Base-by-base conservation (phyloP, 495 filamentous ascomycete species). In the Talaromyces nanjingensis region DNA sequence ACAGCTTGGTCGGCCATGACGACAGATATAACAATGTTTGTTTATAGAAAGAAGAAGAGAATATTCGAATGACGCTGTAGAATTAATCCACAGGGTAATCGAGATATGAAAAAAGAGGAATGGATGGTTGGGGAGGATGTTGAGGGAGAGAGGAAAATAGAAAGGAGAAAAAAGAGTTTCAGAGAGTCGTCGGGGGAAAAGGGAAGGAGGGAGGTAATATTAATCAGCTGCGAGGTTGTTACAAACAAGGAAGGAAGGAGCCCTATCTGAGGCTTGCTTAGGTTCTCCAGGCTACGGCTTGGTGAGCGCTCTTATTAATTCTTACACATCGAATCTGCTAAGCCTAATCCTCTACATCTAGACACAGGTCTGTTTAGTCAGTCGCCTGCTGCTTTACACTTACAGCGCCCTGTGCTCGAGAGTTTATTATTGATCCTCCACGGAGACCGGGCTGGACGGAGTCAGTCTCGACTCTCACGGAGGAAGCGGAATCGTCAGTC, bases 1-100 rank as follows among this genome's bases (percentile, higher is more conserved):
- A 84, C 77, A 80, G 83, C 84, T 65, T 84, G 73, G 65, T 79
- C 77, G 63, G 77, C 71, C 79, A 82, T 83, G 64, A 69, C 77
- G 74, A 68, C 54, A 69, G 59, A 34, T 66, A 34, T 56, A 29
- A 37, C 31, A 14, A 60, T 25, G 56, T 11, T 34, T 60, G 33
- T 31, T 18, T 33, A 59, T 31, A 37, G 3, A 37, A 56, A 69
- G 6, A 60, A 47, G 47, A 55, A 20, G 57, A 60, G 16, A 60
- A 47, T 65, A 52, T 54, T 18, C 24, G 24, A 61, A 53, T 24
- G 24, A 9, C 24, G 16, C 34, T 53, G 65, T 59, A 20, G 56
- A 64, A 27, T 31, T 39, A 37, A 27, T 61, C 39, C 24, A 55
- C 37, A 59, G 63, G 47, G 20, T 12, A 60, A 47, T 25, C 31